phyloP scores from a whole-genome alignment of 176 grass and related monocot genomes.

The Phoenix roebelenii region DNA sequence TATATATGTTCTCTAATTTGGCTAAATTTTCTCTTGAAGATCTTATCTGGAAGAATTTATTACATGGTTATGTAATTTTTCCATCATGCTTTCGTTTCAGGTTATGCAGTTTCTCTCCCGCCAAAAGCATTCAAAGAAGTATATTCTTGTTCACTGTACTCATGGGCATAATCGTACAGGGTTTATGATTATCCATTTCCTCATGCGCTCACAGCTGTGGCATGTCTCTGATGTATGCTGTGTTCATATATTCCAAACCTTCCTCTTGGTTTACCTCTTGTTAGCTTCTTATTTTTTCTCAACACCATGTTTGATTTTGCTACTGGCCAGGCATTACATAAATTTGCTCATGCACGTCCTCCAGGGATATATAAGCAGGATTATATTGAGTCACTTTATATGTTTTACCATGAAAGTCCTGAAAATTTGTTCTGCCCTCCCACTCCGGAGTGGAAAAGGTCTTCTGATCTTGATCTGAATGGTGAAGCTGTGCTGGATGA shows the following conservation, averaged over 20 bases:
- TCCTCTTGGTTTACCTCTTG: neutral
- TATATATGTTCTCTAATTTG: too few species aligned
- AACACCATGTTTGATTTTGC: slow-evolving; percentile 22
- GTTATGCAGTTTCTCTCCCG: slow-evolving; percentile 68
- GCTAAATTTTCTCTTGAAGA: too few species aligned
- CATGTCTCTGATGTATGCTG: slow-evolving; percentile 59
- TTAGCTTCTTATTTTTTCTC: slow-evolving; percentile 13
- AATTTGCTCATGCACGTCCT: slow-evolving; percentile 71
- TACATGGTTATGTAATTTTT: too few species aligned
- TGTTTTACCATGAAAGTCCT: slow-evolving; percentile 93
- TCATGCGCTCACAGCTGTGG: slow-evolving; percentile 64
- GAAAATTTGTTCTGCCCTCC: slow-evolving; percentile 68
- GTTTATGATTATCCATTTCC: slow-evolving; percentile 98
- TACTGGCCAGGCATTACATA: slow-evolving; percentile 49
- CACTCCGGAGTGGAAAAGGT: slow-evolving; percentile 92
- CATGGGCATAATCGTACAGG: slow-evolving; percentile 99
- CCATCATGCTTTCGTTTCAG: slow-evolving; percentile 29
- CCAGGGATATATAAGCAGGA: slow-evolving; percentile 99
- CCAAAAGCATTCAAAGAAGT: slow-evolving; percentile 69
- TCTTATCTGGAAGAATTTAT: too few species aligned
- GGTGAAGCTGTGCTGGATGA: slow-evolving; percentile 93
- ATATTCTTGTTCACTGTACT: slow-evolving; percentile 96
- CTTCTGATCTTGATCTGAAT: slow-evolving; percentile 88
- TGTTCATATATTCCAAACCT: neutral
- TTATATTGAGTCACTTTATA: slow-evolving; percentile 80